Evolutionary conservation across 2,329 filamentous ascomycete genomes (phyloP), one percentile per base, ranked within the genome.

Genomic region (Cladophialophora exuberans): DNA sequence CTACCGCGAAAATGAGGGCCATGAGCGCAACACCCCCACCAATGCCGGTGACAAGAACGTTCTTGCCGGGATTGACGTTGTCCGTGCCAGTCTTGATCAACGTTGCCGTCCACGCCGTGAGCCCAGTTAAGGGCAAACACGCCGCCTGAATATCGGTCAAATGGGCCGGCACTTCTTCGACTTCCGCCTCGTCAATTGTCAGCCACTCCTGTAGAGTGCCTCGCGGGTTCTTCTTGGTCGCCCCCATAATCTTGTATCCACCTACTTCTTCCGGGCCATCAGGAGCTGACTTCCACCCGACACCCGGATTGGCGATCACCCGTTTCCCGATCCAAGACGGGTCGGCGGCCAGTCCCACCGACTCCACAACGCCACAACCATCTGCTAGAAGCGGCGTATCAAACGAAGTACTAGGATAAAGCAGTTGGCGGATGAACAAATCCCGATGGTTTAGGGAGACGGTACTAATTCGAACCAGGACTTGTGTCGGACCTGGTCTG

Each of bases 371-470:
- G 52, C 91, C 93, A 63, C 82, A 86, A 61, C 90, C 93, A 69
- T 97, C 93, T 56, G 91, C 84, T 20, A 96, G 81, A 35, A 97
- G 76, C 1, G 93, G 90, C 4, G 85, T 79, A 31, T 83, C 80
- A 71, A 96, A 96, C 11, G 88, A 87, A 49, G 90, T 87, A 64
- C 83, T 87, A 0, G 93, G 93, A 77, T 97, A 97, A 35, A 96
- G 84, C 68, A 92, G 87, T 72, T 94, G 91, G 51, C 93, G 89
- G 73, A 95, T 88, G 76, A 97, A 97, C 64, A 96, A 84, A 72
- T 97, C 93, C 65, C 92, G 88, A 76, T 97, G 93, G 77, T 97
- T 97, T 44, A 97, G 84, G 13, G 93, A n/a, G n/a, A n/a, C 88
- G 1, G 87, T 89, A 97, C 31, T 35, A 35, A 35, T n/a, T n/a